A percentile compares a stretch with the other conserved stretches of the same genome.
phyloP scores from a whole-genome alignment of 345 rosid genomes.

The Salix koriyanagi region DNA sequence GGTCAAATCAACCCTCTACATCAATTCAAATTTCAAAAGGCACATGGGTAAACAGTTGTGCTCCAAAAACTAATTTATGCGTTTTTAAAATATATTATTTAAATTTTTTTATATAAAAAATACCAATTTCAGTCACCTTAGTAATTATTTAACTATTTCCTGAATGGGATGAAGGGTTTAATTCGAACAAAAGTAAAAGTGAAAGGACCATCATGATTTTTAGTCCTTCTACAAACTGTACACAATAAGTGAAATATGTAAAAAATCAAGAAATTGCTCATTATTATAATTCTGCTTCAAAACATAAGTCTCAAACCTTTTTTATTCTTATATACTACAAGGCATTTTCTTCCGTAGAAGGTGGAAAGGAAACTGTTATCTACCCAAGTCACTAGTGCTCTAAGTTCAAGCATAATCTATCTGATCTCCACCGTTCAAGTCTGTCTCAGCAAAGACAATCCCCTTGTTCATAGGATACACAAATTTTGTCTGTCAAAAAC shows the following conservation, averaged over 20 bases:
- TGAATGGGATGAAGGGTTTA: too few species aligned
- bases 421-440: neutral
- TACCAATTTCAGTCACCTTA: too few species aligned
- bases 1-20: too few species aligned
- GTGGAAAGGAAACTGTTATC: neutral
- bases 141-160: too few species aligned
- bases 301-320: neutral
- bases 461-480: neutral
- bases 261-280: neutral
- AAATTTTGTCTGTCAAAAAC: neutral
- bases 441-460: neutral
- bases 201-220: too few species aligned
- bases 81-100: too few species aligned
- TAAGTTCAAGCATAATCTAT: neutral
- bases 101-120: too few species aligned
- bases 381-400: neutral
- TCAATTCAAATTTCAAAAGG: too few species aligned
- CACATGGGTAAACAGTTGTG: too few species aligned
- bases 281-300: neutral
- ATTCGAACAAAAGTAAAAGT: too few species aligned
- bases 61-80: too few species aligned
- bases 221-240: neutral
- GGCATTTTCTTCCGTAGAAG: neutral
- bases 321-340: neutral
- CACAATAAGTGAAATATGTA: neutral